These are phyloP conservation scores for Platanthera guangdongensis DNA, from an alignment of 106 monocot genomes.

Conservation along the genomic window DNA sequence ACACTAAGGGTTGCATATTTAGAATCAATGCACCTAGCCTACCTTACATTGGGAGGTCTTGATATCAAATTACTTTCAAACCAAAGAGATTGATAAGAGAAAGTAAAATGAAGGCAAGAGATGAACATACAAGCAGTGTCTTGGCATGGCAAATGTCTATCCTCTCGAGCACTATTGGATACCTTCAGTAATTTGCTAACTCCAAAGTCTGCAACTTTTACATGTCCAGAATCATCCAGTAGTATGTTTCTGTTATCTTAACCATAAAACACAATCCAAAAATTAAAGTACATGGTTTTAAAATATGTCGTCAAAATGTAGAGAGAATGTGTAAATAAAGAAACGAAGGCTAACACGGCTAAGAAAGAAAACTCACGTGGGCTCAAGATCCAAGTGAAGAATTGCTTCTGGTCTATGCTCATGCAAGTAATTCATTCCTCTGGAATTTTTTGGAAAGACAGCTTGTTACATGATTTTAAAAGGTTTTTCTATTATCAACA, in stretches of 20 bases:
- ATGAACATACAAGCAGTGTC: slow-evolving; percentile 36
- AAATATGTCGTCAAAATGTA: slow-evolving; percentile 12
- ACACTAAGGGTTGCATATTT: too few relatives aligned
- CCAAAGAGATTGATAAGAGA: too few relatives aligned
- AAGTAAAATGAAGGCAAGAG: too few relatives aligned
- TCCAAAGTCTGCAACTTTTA: slow-evolving; percentile 87
- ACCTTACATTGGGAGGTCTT: too few relatives aligned
- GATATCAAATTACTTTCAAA: too few relatives aligned
- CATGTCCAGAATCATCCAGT: slow-evolving; percentile 80
- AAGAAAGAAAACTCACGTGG: slow-evolving; percentile 58
- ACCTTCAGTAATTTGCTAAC: slow-evolving; percentile 61
- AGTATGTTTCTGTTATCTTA: slow-evolving; percentile 79
- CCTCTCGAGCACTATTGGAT: slow-evolving; percentile 46
- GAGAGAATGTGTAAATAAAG: background rate
- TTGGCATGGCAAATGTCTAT: slow-evolving; percentile 33
- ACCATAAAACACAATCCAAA: slow-evolving; percentile 3
- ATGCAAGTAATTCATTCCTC: slow-evolving; percentile 95
- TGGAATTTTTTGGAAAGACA: slow-evolving; percentile 4
- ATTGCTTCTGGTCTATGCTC: slow-evolving; percentile 90
- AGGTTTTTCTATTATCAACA: background rate
- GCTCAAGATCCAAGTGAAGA: slow-evolving; percentile 94
- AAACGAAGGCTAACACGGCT: background rate
- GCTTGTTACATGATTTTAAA: background rate
- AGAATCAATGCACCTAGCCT: too few relatives aligned
- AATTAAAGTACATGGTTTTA: slow-evolving; percentile 22